Base-by-base conservation (phyloP, 352 stramenopile genomes). In the Pythium aphanidermatum region DNA sequence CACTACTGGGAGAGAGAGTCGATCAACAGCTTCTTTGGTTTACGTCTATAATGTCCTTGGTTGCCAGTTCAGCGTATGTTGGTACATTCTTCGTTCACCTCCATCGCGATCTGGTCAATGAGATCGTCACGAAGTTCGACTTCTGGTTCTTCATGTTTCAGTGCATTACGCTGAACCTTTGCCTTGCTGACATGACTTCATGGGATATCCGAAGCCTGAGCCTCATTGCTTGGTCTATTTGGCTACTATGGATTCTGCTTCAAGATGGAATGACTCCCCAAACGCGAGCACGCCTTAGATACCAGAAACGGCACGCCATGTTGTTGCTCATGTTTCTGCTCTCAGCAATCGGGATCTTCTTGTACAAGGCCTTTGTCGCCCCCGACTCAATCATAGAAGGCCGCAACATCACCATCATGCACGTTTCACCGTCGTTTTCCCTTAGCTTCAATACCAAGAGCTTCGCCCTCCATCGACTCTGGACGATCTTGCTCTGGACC, bases 111-210 rank as follows among this genome's bases (percentile, higher is more conserved):
- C 4, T 46, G 23, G 9, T 46, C 13, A 23, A 19, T 21, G 25
- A 34, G 7, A n/a, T 46, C 4, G 3, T 34, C 12, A 12, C 4
- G 2, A 46, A 34, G n/a, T 46, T 46, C 19, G 38, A 46, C 19
- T 46, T 46, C 24, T 46, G 38, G 38, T 46, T 46, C 38, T 21
- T 46, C 24, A 33, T 7, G 8, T 23, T 46, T 7, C 38, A 46
- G 38, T 46, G 4, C 3, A 26, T 46, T 2, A 11, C 25, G 0
- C n/a, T 14, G 5, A 46, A 46, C n/a, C 3, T 46, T 5, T 46
- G 38, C 38, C 2, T 46, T n/a, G 21, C 38, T 12, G 38, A 46
- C 24, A 46, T 46, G 24, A 23, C 33, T 8, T 12, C 11, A 4
- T 46, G 24, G 38, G 24, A 46, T 28, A 12, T 5, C 8, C 38